Conservation (phyloP, 306 rosid species). For the Astragalus membranaceus region DNA sequence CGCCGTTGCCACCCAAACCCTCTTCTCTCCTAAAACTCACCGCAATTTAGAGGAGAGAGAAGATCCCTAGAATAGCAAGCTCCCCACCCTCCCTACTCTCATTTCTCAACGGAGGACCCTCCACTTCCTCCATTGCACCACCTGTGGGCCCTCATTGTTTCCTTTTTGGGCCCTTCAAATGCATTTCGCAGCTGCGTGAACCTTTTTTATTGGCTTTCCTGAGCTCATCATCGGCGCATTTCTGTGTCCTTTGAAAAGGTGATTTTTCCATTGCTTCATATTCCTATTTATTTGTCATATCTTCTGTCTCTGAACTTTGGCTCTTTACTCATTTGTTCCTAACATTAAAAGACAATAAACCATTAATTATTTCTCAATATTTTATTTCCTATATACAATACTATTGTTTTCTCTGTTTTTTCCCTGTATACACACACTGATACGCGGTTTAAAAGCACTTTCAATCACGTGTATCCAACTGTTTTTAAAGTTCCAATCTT, state of each 20-base stretch:
- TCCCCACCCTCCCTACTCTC: slow-evolving; percentile 16
- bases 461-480: slow-evolving; percentile 30
- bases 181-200: neutral
- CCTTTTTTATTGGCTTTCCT: neutral
- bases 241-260: neutral
- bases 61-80: neutral
- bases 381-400: neutral
- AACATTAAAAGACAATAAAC: neutral
- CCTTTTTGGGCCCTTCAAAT: neutral
- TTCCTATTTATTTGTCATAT: neutral
- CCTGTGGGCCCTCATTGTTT: neutral
- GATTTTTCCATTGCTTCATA: too few relatives aligned
- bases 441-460: neutral
- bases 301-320: neutral
- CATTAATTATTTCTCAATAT: neutral
- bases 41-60: neutral
- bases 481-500: slow-evolving; percentile 14
- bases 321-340: neutral
- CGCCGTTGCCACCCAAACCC: neutral
- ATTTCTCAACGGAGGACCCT: slow-evolving; percentile 11
- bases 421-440: too few relatives aligned
- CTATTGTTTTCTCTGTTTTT: too few relatives aligned
- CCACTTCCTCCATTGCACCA: neutral
- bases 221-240: neutral
- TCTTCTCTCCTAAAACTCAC: neutral